Conservation (phyloP, 2,329 filamentous ascomycete species). For the Elsinoe arachidis region DNA sequence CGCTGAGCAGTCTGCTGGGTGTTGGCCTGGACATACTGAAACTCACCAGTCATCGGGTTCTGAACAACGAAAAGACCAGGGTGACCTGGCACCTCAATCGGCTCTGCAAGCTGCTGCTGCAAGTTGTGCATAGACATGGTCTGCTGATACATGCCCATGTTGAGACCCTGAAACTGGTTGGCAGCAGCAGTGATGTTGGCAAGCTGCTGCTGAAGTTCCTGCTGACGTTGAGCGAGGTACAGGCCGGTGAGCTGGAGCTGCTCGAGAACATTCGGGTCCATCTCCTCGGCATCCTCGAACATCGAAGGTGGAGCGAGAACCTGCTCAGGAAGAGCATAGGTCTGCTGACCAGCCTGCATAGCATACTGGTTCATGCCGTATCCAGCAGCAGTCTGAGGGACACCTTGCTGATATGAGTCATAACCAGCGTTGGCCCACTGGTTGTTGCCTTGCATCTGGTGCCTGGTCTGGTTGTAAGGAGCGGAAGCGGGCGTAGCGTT, state of each 20-base stretch:
- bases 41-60: conserved; percentile 78
- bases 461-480: conserved; percentile 49
- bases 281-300: conserved; percentile 60
- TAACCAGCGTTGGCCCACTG: conserved; percentile 37
- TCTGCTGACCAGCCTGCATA: conserved; percentile 41
- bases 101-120: conserved; percentile 57
- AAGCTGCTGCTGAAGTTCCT: conserved; percentile 88
- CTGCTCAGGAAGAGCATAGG: conserved; percentile 71
- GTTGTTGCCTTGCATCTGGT: conserved; percentile 37
- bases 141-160: conserved; percentile 52
- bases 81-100: conserved; percentile 56
- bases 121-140: conserved; percentile 39
- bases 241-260: conserved; percentile 86
- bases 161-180: conserved; percentile 36
- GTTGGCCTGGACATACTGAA: conserved; percentile 69
- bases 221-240: conserved; percentile 89
- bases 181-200: conserved; percentile 73
- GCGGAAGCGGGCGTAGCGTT: conserved; percentile 56
- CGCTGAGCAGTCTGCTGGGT: conserved; percentile 39
- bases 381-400: conserved; percentile 53
- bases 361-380: conserved; percentile 36
- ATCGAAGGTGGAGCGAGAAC: conserved; percentile 76
- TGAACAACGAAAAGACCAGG: conserved; percentile 75
- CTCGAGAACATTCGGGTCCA: conserved; percentile 80
- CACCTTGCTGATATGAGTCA: conserved; percentile 36